Evolutionary conservation across 495 filamentous ascomycete species (phyloP), one percentile per base, ranked within the genome.

Genomic region (Lasiosphaeriaceae sp.): DNA sequence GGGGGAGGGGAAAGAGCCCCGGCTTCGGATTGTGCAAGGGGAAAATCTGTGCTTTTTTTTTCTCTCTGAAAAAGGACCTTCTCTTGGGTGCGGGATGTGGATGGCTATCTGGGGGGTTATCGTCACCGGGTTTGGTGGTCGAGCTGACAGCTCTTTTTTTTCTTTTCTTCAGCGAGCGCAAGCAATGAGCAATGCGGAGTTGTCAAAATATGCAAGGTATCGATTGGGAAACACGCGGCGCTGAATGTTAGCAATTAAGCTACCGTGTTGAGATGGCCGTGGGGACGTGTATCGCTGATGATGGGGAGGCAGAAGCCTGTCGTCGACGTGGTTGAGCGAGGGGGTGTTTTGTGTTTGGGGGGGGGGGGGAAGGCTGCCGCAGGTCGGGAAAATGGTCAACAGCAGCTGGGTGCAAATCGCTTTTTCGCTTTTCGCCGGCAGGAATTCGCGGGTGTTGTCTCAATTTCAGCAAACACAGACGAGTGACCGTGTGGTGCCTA

Each of bases 401-500:
- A 58, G 56, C 50, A 57, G 54, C 58, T 19, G 23, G 43, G 52
- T 56, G 58, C 61, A 65, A 50, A 50, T 47, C 56, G 52, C 57
- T 58, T 39, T 47, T 17, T 14, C 39, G n/a, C 14, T 14, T 43
- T 31, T 31, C 26, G 61, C 44, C 22, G 55, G 59, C 59, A 59
- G 65, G 63, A 66, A 67, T 63, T 71, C 60, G 60, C 62, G 34
- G 54, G 57, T 51, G 29, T 53, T 58, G 58, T 64, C 56, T 65
- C 55, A 59, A 66, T 59, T 61, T 71, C 47, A 56, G 9, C 54
- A 45, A 45, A 54, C 24, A 54, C 22, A 49, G 35, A 22, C 16
- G n/a, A 63, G 60, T 61, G 51, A 61, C 53, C 58, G 56, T 43
- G 52, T 23, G 53, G 54, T 70, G 63, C 55, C 63, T 68, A 29